These are phyloP conservation scores for Nitzschia sp. DNA, from an alignment of 108 stramenopile species.

Conservation along the genomic window DNA sequence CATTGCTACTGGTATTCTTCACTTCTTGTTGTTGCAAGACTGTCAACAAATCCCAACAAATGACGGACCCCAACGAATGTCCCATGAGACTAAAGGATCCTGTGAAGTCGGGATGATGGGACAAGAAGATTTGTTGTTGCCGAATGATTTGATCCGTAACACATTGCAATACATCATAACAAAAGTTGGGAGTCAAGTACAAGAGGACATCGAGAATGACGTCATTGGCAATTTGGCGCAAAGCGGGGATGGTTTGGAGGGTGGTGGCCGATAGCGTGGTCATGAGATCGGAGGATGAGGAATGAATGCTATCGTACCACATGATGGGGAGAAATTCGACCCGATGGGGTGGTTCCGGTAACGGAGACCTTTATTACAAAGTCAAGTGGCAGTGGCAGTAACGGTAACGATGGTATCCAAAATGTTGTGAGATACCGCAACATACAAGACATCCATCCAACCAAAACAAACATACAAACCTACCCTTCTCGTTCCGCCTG, in stretches of 20 bases:
- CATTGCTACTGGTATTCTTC: neutral
- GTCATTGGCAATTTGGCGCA: constrained; percentile 85
- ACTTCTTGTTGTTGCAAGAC: constrained; percentile 48
- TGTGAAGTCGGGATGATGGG: constrained; percentile 61
- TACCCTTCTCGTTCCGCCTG: constrained; percentile 47
- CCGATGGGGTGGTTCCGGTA: constrained; percentile 63
- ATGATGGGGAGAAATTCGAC: constrained; percentile 84
- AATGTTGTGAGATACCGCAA: too few relatives aligned
- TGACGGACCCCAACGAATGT: constrained; percentile 84
- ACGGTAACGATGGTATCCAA: too few relatives aligned
- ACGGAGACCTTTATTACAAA: constrained; percentile 37
- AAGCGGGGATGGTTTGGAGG: constrained; percentile 67
- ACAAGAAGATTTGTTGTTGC: constrained; percentile 53
- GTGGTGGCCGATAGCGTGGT: constrained; percentile 69
- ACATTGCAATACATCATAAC: constrained; percentile 67
- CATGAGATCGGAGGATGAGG: constrained; percentile 56
- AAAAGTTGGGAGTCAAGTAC: constrained; percentile 82
- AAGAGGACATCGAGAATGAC: constrained; percentile 62
- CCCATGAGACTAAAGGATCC: constrained; percentile 75
- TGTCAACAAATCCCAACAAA: constrained; percentile 84
- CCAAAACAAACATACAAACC: constrained; percentile 1
- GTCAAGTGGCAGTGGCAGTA: too few relatives aligned
- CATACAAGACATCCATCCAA: too few relatives aligned
- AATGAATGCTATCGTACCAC: constrained; percentile 82
- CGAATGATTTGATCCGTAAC: constrained; percentile 69